Conservation (phyloP, 2,329 filamentous ascomycete genomes). For the Xylariomycetidae sp. region DNA sequence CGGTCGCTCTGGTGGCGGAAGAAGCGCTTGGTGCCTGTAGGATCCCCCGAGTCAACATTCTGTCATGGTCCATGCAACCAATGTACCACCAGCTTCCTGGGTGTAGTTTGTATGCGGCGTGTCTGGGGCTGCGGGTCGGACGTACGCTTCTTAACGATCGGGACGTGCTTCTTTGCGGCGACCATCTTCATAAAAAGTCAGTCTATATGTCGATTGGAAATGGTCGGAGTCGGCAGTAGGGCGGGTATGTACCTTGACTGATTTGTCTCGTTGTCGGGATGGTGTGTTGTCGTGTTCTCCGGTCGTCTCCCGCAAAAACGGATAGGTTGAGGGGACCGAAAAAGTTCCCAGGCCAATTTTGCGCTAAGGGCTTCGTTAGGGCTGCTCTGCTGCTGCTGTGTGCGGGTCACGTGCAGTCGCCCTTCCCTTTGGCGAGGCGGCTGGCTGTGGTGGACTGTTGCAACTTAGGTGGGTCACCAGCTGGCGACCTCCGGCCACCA, state of each 20-base stretch:
- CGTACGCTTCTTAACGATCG: constrained; percentile 99
- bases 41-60: constrained; percentile 33
- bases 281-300: constrained; percentile 19
- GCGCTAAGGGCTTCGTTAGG: constrained; percentile 20
- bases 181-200: constrained; percentile 65
- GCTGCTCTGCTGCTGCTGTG: constrained; percentile 7
- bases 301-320: constrained; percentile 19
- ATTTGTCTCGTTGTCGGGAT: constrained; percentile 21
- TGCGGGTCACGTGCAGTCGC: constrained; percentile 11
- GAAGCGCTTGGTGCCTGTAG: constrained; percentile 85
- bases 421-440: neutral
- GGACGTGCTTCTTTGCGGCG: constrained; percentile 97
- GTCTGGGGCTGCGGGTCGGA: constrained; percentile 32
- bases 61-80: neutral
- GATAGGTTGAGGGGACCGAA: constrained; percentile 15
- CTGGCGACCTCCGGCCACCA: too few relatives aligned
- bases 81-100: neutral
- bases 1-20: constrained; percentile 95
- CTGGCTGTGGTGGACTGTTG: neutral
- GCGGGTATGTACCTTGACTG: constrained; percentile 21
- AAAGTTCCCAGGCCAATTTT: constrained; percentile 17
- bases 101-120: constrained; percentile 2
- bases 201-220: constrained; percentile 4
- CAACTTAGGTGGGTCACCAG: too few relatives aligned
- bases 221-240: neutral